Evolutionary conservation across 306 rosid species (phyloP).

Genomic region (Alnus rubra): DNA sequence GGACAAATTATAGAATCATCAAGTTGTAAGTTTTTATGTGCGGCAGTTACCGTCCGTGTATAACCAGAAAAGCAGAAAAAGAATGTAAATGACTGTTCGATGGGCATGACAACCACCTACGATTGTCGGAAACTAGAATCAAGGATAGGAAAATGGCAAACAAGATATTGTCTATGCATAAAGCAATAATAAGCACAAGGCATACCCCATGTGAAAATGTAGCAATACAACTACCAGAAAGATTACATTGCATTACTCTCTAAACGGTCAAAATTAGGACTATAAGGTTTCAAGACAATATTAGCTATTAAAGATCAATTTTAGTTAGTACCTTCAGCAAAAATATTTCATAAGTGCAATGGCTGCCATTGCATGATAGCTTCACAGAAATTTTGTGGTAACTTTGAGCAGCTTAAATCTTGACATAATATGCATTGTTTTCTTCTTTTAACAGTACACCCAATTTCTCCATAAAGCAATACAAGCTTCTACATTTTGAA

Average conservation of each 20-base stretch:
- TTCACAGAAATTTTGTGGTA: background rate
- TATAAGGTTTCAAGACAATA: background rate
- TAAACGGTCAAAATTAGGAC: background rate
- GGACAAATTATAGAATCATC: conserved; percentile 29
- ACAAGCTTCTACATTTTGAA: background rate
- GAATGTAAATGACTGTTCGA: background rate
- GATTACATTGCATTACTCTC: background rate
- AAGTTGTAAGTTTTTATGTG: conserved; percentile 10
- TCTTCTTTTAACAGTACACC: background rate
- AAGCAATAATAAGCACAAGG: background rate
- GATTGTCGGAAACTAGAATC: background rate
- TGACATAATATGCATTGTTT: background rate
- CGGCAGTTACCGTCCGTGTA: background rate
- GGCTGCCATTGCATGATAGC: background rate
- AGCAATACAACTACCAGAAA: background rate
- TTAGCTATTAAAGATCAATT: background rate
- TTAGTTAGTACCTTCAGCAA: background rate
- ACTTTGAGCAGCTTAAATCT: background rate
- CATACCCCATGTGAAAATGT: background rate
- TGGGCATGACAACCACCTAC: background rate
- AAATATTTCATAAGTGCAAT: background rate
- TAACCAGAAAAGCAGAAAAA: conserved; percentile 7
- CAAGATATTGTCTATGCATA: background rate
- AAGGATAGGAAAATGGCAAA: background rate
- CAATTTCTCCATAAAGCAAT: background rate